Evolutionary conservation across 2,329 filamentous ascomycete genomes (phyloP), one percentile per base, ranked within the genome.

Genomic region (Fulvia fulva): DNA sequence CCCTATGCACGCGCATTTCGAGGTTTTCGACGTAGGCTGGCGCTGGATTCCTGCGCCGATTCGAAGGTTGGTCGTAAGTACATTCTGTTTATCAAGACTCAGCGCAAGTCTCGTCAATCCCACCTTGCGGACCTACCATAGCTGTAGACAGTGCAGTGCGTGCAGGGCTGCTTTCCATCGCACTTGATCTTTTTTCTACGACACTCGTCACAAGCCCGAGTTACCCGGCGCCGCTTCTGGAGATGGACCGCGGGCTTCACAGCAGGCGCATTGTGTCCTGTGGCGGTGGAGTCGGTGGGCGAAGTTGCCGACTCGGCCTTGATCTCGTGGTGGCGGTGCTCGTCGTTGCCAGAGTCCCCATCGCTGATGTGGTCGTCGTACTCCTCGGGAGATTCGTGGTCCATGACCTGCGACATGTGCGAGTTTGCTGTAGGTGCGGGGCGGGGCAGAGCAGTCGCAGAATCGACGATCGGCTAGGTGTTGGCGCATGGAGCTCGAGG

Each of bases 101-200:
- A 58, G 19, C 50, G n/a, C 47, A n/a, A 5, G 6, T 30, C 25
- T 32, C 23, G 28, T 46, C 44, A 34, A 9, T 21, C 23, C 68
- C 9, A 50, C 11, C 11, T 19, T 12, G 16, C 8, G 26, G 23
- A 60, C 82, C 71, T 82, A 97, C 94, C 93, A 80, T 99, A 99
- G 73, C 91, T 97, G 75, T 99, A 99, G 51, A 97, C 91, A 11
- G 92, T 96, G 74, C 94, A 99, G 75, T 97, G 94, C 0, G 92
- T 97, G 66, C 80, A 82, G 7, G 80, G 80, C 68, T 81, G 47
- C 47, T 78, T 80, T 60, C 79, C 79, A 63, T 81, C 79, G 67
- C 80, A 82, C 66, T 81, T 81, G 66, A 82, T 81, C 68, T 82
- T 82, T 70, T 81, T 82, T 57, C 90, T 45, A 19, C 91, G 83